Evolutionary conservation across 139 green algal genomes (phyloP).

Genomic region (Chlorella vulgaris): DNA sequence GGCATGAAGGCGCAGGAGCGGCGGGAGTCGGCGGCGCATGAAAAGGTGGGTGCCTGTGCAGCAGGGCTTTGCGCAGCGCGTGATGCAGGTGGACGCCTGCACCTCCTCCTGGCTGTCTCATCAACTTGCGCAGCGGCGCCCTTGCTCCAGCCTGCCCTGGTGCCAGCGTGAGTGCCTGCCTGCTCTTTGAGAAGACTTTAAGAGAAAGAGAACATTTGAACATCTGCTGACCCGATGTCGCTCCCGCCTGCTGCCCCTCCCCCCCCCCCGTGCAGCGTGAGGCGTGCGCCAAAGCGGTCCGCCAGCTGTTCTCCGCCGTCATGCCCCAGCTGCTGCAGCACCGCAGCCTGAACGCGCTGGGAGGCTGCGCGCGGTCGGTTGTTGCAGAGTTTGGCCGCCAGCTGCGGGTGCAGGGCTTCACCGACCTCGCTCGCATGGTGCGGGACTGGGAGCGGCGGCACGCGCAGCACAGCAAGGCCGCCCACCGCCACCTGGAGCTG

Average conservation of each 20-base stretch:
- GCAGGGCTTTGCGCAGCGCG: no score
- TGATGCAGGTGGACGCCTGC: neutral
- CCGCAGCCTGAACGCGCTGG: conserved; percentile 68
- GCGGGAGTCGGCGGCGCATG: neutral
- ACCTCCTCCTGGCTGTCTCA: neutral
- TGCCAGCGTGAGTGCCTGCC: neutral
- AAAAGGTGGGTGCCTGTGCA: neutral
- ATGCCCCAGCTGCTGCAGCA: conserved; percentile 66
- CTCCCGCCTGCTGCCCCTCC: neutral
- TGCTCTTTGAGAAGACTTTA: neutral
- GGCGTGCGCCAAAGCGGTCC: conserved; percentile 43
- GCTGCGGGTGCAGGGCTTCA: conserved; percentile 46
- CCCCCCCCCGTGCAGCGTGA: neutral
- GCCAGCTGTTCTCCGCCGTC: conserved; percentile 51
- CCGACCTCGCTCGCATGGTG: conserved; percentile 37
- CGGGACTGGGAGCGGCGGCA: conserved; percentile 39
- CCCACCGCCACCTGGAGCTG: conserved; percentile 73
- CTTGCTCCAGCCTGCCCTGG: no score
- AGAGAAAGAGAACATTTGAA: neutral
- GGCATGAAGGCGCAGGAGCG: conserved; percentile 9
- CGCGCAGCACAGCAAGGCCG: conserved; percentile 1
- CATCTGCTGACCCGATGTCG: neutral
- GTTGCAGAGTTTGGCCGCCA: conserved; percentile 48
- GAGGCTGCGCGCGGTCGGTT: conserved; percentile 56
- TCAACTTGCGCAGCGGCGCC: neutral